A percentile compares a stretch with the other conserved stretches of the same genome.
Evolutionary conservation across 2,329 filamentous ascomycete species (phyloP).

Genomic region (Ophiostoma sp.): DNA sequence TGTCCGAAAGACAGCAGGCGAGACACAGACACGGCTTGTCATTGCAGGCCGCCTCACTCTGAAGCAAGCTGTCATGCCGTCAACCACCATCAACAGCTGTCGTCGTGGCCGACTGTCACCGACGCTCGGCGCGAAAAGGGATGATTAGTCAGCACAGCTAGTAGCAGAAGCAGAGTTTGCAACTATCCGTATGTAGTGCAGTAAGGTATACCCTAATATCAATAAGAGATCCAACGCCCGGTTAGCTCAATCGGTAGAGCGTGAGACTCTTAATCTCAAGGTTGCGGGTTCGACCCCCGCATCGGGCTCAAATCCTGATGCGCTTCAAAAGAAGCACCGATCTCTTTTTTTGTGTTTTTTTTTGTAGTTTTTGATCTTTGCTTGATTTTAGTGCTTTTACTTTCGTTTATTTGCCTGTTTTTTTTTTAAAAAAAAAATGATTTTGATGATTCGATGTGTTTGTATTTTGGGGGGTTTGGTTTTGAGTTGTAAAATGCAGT

Average conservation of each 20-base stretch:
- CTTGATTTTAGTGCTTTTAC: neutral
- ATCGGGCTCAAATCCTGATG: constrained; percentile 43
- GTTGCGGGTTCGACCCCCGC: constrained; percentile 42
- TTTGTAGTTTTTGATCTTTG: neutral
- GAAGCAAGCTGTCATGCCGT: neutral
- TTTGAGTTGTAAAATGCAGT: too few species aligned
- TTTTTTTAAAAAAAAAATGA: too few species aligned
- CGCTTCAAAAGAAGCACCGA: constrained; percentile 24
- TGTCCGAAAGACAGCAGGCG: neutral
- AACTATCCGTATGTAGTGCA: neutral
- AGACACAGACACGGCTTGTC: neutral
- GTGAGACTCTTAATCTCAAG: constrained; percentile 59
- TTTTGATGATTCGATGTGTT: too few species aligned
- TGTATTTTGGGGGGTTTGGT: too few species aligned
- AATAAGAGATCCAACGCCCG: constrained; percentile 36
- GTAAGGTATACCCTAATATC: neutral
- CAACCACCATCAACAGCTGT: neutral
- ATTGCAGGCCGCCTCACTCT: neutral
- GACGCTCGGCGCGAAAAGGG: neutral
- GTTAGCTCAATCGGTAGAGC: constrained; percentile 68
- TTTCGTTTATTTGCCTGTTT: neutral
- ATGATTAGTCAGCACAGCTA: neutral
- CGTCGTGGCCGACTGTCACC: neutral
- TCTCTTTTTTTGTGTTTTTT: constrained; percentile 20
- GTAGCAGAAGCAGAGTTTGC: neutral